phyloP scores from a whole-genome alignment of 129 eudicot species.

The Arctium minus region DNA sequence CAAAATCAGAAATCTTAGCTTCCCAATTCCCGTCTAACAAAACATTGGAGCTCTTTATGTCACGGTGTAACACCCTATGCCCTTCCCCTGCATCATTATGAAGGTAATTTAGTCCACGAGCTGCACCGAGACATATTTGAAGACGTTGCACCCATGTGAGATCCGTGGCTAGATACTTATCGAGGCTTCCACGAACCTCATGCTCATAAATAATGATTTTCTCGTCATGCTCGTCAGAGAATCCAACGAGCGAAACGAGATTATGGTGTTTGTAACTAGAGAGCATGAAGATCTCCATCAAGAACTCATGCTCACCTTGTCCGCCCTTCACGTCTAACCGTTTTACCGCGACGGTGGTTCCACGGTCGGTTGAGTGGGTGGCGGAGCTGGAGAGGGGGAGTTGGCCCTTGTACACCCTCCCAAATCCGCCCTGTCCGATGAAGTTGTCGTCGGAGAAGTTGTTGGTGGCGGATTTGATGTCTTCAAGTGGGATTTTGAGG shows the following conservation, averaged over 20 bases:
- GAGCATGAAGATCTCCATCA: slow-evolving; percentile 19
- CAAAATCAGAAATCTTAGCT: slow-evolving; percentile 31
- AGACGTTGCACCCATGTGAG: slow-evolving; percentile 27
- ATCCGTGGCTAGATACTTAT: not conserved
- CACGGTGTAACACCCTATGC: slow-evolving; percentile 16
- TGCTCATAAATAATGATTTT: slow-evolving; percentile 12
- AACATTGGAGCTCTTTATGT: slow-evolving; percentile 17
- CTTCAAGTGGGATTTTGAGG: slow-evolving; percentile 20
- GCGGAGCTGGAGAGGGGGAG: not conserved
- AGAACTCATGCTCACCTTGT: slow-evolving; percentile 15
- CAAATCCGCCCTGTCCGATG: slow-evolving; percentile 22
- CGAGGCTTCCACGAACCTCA: slow-evolving; percentile 23
- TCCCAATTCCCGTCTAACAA: slow-evolving; percentile 6
- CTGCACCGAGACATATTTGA: slow-evolving; percentile 26
- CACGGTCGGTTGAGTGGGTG: not conserved
- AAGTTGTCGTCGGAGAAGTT: not conserved
- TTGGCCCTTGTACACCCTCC: slow-evolving; percentile 24
- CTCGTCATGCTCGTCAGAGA: slow-evolving; percentile 1
- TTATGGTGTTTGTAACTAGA: slow-evolving; percentile 17
- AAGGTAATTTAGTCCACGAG: slow-evolving; percentile 10
- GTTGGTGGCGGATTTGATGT: slow-evolving; percentile 20
- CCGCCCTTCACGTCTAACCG: slow-evolving; percentile 6
- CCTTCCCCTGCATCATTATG: slow-evolving; percentile 3
- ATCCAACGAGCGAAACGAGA: slow-evolving; percentile 18
- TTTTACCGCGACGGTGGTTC: slow-evolving; percentile 10